Evolutionary conservation across 2,329 filamentous ascomycete species (phyloP).

Genomic region (Nothopassalora personata): DNA sequence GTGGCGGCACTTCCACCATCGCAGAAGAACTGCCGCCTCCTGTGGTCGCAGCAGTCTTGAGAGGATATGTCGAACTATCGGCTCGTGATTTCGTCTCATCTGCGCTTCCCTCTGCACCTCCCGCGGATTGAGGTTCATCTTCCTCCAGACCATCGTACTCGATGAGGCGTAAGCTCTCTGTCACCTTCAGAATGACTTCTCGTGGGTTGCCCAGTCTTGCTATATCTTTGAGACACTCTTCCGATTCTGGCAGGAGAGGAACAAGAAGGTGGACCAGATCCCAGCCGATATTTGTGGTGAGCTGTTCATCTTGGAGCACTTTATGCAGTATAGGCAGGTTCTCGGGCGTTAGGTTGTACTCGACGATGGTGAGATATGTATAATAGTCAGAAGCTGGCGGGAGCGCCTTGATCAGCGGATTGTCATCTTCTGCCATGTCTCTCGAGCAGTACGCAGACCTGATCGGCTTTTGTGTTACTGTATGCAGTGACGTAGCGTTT

Average conservation of each 20-base stretch:
- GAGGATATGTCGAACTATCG: slow-evolving; percentile 25
- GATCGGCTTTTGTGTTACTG: not conserved
- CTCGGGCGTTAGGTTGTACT: slow-evolving; percentile 64
- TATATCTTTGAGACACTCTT: slow-evolving; percentile 66
- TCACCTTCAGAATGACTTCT: slow-evolving; percentile 75
- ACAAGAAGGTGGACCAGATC: slow-evolving; percentile 73
- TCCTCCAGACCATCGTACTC: slow-evolving; percentile 50
- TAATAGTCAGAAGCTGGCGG: slow-evolving; percentile 63
- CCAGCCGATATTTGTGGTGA: slow-evolving; percentile 77
- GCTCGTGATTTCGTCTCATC: slow-evolving; percentile 13
- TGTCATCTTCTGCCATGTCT: slow-evolving; percentile 30
- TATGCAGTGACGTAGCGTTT: not conserved
- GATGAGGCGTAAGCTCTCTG: slow-evolving; percentile 62
- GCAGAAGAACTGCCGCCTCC: not conserved
- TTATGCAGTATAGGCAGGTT: slow-evolving; percentile 63
- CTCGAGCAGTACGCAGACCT: not conserved
- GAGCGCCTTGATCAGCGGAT: slow-evolving; percentile 53
- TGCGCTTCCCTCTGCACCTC: slow-evolving; percentile 2
- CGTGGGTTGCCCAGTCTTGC: slow-evolving; percentile 73
- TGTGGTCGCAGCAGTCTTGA: slow-evolving; percentile 24
- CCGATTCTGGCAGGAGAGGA: slow-evolving; percentile 59
- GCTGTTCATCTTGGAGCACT: slow-evolving; percentile 60
- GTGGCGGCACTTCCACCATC: slow-evolving; percentile 27
- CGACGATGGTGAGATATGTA: slow-evolving; percentile 73
- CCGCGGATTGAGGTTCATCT: slow-evolving; percentile 34